A percentile compares a stretch with the other conserved stretches of the same genome.
Conservation (phyloP, 2,329 filamentous ascomycete species). For the Paraphoma chrysanthemicola region DNA sequence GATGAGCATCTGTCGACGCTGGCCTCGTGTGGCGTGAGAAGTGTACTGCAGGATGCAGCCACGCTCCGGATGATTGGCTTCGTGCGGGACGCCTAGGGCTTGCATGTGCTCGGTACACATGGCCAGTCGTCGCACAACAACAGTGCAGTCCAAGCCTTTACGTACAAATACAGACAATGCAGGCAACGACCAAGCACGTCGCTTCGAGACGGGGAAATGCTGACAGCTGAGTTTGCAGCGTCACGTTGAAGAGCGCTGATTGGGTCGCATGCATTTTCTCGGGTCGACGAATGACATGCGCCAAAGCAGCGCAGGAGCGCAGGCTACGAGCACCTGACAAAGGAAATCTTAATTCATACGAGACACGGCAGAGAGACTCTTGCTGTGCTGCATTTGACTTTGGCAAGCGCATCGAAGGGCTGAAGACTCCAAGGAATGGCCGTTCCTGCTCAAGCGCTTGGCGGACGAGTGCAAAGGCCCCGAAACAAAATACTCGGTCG, state of each 20-base stretch:
- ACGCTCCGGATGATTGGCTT: conserved; percentile 1
- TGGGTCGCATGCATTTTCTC: background rate
- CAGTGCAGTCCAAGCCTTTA: background rate
- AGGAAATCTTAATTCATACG: background rate
- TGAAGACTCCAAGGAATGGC: background rate
- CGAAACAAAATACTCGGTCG: background rate
- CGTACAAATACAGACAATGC: background rate
- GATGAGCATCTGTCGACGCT: background rate
- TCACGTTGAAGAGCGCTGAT: background rate
- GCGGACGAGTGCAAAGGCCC: background rate
- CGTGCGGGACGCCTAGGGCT: background rate
- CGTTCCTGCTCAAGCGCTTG: background rate
- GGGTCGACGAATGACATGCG: background rate
- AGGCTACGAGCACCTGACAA: background rate
- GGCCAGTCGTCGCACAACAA: background rate
- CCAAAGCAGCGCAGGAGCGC: background rate
- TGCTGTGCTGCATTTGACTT: background rate
- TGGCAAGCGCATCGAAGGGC: background rate
- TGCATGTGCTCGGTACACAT: background rate
- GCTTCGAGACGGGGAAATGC: background rate
- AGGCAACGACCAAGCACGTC: background rate
- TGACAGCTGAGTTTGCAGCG: background rate
- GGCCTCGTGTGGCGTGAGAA: background rate
- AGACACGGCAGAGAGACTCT: background rate
- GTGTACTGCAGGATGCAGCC: background rate